phyloP scores from a whole-genome alignment of 805 yeast species.

The Lipomyces spencermartinsiae region DNA sequence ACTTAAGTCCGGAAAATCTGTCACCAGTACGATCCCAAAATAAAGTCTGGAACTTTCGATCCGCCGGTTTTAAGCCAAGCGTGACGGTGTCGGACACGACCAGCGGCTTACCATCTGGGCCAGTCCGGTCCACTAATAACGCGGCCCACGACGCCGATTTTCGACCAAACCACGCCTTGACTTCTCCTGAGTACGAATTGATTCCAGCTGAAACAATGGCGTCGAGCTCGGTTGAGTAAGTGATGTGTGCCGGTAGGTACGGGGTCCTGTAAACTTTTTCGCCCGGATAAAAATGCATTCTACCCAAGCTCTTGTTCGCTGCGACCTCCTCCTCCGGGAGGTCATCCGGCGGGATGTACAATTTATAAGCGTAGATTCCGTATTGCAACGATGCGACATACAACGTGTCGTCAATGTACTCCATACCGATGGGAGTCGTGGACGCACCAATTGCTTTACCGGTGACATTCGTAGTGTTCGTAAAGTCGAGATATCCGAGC shows the following conservation, averaged over 20 bases:
- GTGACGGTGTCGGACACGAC: constrained; percentile 35
- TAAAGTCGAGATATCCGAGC: constrained; percentile 36
- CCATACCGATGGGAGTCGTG: constrained; percentile 37
- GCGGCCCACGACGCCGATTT: constrained; percentile 36
- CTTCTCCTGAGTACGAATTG: constrained; percentile 28
- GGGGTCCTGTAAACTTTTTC: constrained; percentile 35
- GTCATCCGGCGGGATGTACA: constrained; percentile 35
- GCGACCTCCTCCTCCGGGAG: constrained; percentile 31
- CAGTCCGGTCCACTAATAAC: constrained; percentile 26
- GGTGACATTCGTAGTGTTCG: constrained; percentile 36
- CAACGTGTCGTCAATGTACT: constrained; percentile 27
- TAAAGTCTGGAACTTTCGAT: constrained; percentile 35
- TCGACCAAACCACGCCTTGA: constrained; percentile 33
- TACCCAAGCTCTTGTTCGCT: constrained; percentile 28
- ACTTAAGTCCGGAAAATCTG: constrained; percentile 27
- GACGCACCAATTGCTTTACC: constrained; percentile 30
- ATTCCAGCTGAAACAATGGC: constrained; percentile 30
- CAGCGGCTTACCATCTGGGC: constrained; percentile 26
- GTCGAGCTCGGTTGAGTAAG: constrained; percentile 35
- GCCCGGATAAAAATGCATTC: constrained; percentile 38
- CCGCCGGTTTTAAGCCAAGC: constrained; percentile 20
- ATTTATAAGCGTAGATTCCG: constrained; percentile 31
- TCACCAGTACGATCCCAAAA: constrained; percentile 35
- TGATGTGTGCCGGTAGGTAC: constrained; percentile 31
- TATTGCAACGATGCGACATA: constrained; percentile 32